These are phyloP conservation scores for Parastagonospora avenae DNA, from an alignment of 2,329 filamentous ascomycete species.

Conservation along the genomic window DNA sequence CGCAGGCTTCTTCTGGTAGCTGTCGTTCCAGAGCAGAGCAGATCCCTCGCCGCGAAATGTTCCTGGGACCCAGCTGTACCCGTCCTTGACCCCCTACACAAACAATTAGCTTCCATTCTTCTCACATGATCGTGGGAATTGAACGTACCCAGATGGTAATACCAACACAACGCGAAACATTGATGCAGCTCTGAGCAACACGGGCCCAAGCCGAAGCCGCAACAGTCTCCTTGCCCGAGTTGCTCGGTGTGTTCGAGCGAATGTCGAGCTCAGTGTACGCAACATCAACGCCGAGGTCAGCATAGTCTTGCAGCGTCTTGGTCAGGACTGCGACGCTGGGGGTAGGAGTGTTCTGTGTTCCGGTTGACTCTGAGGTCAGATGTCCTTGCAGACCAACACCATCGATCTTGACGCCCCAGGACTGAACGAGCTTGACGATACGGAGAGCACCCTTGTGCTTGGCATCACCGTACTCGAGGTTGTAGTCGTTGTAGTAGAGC, in stretches of 20 bases:
- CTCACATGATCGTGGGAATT: too few relatives aligned
- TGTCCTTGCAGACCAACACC: conserved; percentile 68
- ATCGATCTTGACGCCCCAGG: conserved; percentile 57
- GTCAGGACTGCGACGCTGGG: conserved; percentile 53
- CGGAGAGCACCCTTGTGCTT: conserved; percentile 42
- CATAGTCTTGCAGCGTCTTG: conserved; percentile 57
- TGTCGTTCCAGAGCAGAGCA: conserved; percentile 39
- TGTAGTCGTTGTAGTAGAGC: conserved; percentile 69
- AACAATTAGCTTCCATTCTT: not conserved
- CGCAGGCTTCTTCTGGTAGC: conserved; percentile 40
- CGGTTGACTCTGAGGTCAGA: conserved; percentile 58
- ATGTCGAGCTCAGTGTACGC: conserved; percentile 68
- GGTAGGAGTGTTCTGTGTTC: conserved; percentile 45
- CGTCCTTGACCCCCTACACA: conserved; percentile 34
- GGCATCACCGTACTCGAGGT: conserved; percentile 61
- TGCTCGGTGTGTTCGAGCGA: conserved; percentile 54
- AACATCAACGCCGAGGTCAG: conserved; percentile 60
- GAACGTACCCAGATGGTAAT: conserved; percentile 53
- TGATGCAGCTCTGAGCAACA: conserved; percentile 42
- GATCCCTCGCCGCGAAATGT: conserved; percentile 44
- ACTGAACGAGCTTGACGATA: conserved; percentile 45
- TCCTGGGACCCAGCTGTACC: conserved; percentile 45
- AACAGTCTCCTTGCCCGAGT: conserved; percentile 46
- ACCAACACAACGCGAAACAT: conserved; percentile 42
- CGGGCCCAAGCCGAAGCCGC: conserved; percentile 52